Evolutionary conservation across 2,329 filamentous ascomycete species (phyloP).

Genomic region (Leptographium radiaticola): DNA sequence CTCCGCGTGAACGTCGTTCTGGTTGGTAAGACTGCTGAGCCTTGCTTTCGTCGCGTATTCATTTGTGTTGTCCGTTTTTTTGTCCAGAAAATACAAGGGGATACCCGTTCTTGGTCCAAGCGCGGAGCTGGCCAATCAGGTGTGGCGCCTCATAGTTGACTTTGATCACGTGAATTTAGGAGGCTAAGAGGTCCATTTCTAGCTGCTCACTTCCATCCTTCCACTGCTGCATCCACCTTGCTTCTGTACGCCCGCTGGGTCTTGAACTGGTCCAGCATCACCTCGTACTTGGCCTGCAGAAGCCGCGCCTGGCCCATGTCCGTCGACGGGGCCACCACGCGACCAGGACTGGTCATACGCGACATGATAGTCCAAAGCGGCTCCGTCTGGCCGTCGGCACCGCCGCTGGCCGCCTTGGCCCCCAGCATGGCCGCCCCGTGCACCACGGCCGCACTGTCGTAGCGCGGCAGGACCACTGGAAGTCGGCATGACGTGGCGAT

Average conservation of each 20-base stretch:
- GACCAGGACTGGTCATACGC: conserved; percentile 87
- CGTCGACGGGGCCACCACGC: conserved; percentile 61
- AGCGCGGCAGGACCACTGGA: conserved; percentile 85
- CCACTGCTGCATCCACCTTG: conserved; percentile 54
- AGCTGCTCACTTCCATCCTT: conserved; percentile 18
- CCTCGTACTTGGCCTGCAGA: conserved; percentile 77
- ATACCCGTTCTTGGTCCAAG: neutral
- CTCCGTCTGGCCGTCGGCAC: conserved; percentile 65
- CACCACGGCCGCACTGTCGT: conserved; percentile 90
- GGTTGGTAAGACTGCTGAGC: neutral
- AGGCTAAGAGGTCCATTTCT: neutral
- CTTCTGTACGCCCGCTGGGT: conserved; percentile 73
- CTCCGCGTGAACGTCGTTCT: neutral
- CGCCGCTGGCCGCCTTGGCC: conserved; percentile 85
- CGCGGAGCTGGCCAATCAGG: neutral
- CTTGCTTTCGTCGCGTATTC: neutral
- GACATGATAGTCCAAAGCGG: conserved; percentile 96
- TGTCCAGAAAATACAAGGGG: neutral
- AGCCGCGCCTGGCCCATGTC: conserved; percentile 65
- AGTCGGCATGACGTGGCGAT: conserved; percentile 83
- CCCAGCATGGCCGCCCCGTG: conserved; percentile 98
- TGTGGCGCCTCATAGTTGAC: neutral
- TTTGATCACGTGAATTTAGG: neutral
- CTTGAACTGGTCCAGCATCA: conserved; percentile 88
- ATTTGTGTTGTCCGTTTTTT: neutral